These are phyloP conservation scores for Calonectria leucothoes DNA, from an alignment of 2,329 filamentous ascomycete species.

Conservation along the genomic window DNA sequence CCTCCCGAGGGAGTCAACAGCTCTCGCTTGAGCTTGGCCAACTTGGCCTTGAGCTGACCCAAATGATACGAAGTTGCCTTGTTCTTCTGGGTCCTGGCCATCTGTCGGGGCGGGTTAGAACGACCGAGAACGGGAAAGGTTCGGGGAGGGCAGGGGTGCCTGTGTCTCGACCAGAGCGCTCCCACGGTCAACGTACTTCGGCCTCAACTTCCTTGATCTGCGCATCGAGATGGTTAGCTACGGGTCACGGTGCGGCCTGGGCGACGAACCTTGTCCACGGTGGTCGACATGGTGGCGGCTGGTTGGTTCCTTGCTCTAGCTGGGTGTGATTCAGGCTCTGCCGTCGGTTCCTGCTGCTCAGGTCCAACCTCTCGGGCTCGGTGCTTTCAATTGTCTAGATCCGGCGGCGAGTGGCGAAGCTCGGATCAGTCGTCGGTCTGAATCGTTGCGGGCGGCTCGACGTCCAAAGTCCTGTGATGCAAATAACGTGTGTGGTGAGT, in stretches of 20 bases:
- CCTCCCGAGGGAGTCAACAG: constrained; percentile 87
- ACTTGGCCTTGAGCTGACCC: constrained; percentile 96
- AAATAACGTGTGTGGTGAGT: constrained; percentile 32
- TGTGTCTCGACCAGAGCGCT: constrained; percentile 11
- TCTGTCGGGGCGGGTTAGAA: constrained; percentile 62
- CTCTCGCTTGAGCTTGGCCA: constrained; percentile 97
- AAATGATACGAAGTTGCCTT: constrained; percentile 95
- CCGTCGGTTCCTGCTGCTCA: not conserved
- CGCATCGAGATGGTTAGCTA: constrained; percentile 43
- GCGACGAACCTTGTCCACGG: constrained; percentile 86
- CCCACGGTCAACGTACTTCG: constrained; percentile 72
- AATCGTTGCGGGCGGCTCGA: constrained; percentile 11
- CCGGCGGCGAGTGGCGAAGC: constrained; percentile 23
- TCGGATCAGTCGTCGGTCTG: constrained; percentile 25
- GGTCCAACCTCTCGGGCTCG: not conserved
- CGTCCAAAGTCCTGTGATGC: constrained; percentile 34
- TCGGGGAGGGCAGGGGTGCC: constrained; percentile 23
- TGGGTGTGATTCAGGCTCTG: not conserved
- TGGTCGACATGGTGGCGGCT: constrained; percentile 85
- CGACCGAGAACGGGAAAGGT: constrained; percentile 17
- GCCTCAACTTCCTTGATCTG: constrained; percentile 97
- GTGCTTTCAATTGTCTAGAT: not conserved
- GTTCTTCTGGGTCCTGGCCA: constrained; percentile 98
- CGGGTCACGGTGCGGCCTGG: constrained; percentile 3
- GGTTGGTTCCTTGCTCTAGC: constrained; percentile 23